A percentile compares a stretch with the other conserved stretches of the same genome.
phyloP scores from a whole-genome alignment of 768 basidiomycete species.

The Mycena vulgaris region DNA sequence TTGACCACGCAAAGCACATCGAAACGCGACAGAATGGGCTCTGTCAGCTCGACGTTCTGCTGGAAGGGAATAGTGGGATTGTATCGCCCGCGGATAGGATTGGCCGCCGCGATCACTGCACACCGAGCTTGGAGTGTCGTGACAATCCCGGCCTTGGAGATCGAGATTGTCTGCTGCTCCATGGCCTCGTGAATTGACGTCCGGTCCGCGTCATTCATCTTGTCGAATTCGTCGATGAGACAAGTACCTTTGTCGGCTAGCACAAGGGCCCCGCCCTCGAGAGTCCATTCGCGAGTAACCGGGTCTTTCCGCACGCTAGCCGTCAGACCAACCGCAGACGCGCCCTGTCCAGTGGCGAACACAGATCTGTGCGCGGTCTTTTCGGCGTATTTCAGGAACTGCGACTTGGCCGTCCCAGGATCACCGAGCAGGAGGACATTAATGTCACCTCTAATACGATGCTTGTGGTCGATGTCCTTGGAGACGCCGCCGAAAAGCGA shows the following conservation, averaged over 20 bases:
- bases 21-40: slow-evolving; percentile 98
- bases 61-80: slow-evolving; percentile 99
- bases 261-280: slow-evolving; percentile 98
- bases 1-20: slow-evolving; percentile 99
- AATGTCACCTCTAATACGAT: slow-evolving; percentile 97
- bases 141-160: slow-evolving; percentile 98
- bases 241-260: slow-evolving; percentile 98
- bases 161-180: slow-evolving; percentile 99
- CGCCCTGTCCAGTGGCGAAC: slow-evolving; percentile 98
- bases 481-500: slow-evolving; percentile 95
- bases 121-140: slow-evolving; percentile 98
- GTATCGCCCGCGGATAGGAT: slow-evolving; percentile 96
- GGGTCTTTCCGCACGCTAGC: slow-evolving; percentile 99
- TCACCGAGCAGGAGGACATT: slow-evolving; percentile 97
- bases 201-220: slow-evolving; percentile 99
- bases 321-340: slow-evolving; percentile 97
- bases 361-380: slow-evolving; percentile 99
- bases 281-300: slow-evolving; percentile 97
- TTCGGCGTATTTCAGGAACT: slow-evolving; percentile 98
- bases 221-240: slow-evolving; percentile 99
- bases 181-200: slow-evolving; percentile 99
- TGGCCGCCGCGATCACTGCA: slow-evolving; percentile 97
- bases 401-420: slow-evolving; percentile 99
- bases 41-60: slow-evolving; percentile 98
- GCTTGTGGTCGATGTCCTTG: slow-evolving; percentile 98